Evolutionary conservation across 2,329 filamentous ascomycete genomes (phyloP), one percentile per base, ranked within the genome.

Genomic region (Aspergillus calidoustus): DNA sequence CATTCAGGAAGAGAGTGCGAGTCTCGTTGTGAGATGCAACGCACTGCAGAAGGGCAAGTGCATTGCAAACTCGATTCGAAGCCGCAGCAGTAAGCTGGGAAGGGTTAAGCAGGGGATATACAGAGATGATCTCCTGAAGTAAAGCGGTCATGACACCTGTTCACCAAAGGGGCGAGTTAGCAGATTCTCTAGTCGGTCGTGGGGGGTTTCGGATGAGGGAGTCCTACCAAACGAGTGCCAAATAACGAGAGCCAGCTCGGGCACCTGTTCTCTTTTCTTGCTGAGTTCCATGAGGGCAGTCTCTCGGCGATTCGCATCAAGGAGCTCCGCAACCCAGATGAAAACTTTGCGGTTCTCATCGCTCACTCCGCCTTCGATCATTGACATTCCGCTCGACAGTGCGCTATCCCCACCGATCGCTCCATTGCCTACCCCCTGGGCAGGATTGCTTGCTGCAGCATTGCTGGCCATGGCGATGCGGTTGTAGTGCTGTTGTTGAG

Each of bases 11-110:
- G 38, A 99, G 84, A 34, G 91, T 93, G 67, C 95, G 87, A 23
- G 95, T 99, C 74, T 99, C 95, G 69, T 96, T 96, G 82, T 99
- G 95, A 51, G 93, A 97, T 44, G 95, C 95, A 64, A 99, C 95
- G 74, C 95, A 99, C 79, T 99, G 95, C 51, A 99, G 85, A 64
- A 99, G 86, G 30, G 95, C 95, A 65, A 99, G 86, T 43, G 95
- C 95, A 78, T 99, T 99, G 82, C 95, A 99, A 61, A 99, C 95
- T 67, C 95, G 86, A 81, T 99, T 99, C 3, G 92, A 96, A 17
- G 95, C 94, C n/a, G 95, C 93, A 3, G 95, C 95, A 7, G 95
- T 99, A 71, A 99, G 87, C 80, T 98, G 94, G 54, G 93, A 97
- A 6, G 95, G 95, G 77, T 97, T 99, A 71, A 99, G 87, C 4